Evolutionary conservation across 257 asterid species (phyloP), one percentile per base, ranked within the genome.

Genomic region (Rehmannia glutinosa): DNA sequence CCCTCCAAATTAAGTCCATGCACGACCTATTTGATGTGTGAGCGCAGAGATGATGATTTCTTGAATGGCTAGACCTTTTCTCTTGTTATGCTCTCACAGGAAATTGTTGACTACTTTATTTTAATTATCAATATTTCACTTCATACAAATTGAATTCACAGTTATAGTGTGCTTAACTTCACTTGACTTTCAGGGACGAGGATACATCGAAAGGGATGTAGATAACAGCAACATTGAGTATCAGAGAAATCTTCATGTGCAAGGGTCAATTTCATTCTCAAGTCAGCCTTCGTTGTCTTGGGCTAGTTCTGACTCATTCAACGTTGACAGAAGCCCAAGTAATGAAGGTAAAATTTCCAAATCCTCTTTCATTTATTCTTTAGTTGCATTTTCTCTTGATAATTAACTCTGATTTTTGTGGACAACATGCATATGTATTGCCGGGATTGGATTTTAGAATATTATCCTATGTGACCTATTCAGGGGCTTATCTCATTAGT

Each of bases 281-380:
- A 83, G 81, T 73, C 77, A 50, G 66, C 92, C 92, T 74, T 81
- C 92, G 46, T 69, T 74, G 53, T 88, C 92, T 17, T 95, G 78
- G 27, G 77, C 76, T 61, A 85, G 91, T 74, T 82, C 78, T 73
- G 81, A 70, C 75, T 81, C 95, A 32, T 71, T 78, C 41, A 90
- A 84, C 51, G 77, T 80, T 69, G 80, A 73, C 73, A 77, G 73
- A 77, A 82, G 81, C 69, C 74, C 78, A 66, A 63, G 69, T 58
- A 70, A 68, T 47, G 84, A 80, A 53, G 95, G 97, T 94, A 82
- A 41, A 65, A n/a, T 17, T 52, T 41, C 47, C 68, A 16, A 49
- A 58, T 15, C 55, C 60, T 50, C n/a, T 63, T 67, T 42, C 47
- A n/a, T 64, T 63, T 55, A 6, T 62, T 42, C 53, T 71, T 72